Conservation (phyloP, 2,329 filamentous ascomycete species). For the Fonsecaea multimorphosa region DNA sequence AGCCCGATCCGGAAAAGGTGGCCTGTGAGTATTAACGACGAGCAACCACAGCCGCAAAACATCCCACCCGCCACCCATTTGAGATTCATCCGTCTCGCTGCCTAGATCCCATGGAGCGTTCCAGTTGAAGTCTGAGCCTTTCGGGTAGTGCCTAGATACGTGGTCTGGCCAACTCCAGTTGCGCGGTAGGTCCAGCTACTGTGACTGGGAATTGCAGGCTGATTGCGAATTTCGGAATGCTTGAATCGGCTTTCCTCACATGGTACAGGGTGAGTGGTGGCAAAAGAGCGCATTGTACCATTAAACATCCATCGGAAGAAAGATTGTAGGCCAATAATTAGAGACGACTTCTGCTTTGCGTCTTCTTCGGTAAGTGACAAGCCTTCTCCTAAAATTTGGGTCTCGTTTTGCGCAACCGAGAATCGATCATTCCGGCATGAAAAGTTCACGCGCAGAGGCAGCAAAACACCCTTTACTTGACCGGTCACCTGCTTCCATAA, state of each 20-base stretch:
- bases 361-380: not conserved
- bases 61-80: too few species aligned
- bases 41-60: too few species aligned
- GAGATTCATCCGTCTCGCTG: too few species aligned
- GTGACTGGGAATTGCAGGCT: not conserved
- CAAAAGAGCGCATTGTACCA: not conserved
- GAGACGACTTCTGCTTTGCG: not conserved
- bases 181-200: too few species aligned
- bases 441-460: not conserved
- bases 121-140: too few species aligned
- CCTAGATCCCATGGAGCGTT: too few species aligned
- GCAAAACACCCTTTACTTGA: not conserved
- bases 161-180: too few species aligned
- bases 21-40: too few species aligned
- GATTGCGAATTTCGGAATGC: not conserved
- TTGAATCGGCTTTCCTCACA: not conserved
- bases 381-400: not conserved
- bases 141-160: too few species aligned
- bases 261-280: not conserved
- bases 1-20: not conserved
- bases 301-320: not conserved
- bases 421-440: not conserved
- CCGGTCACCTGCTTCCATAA: not conserved
- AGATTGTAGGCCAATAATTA: not conserved
- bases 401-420: not conserved